Evolutionary conservation across 2,329 filamentous ascomycete genomes (phyloP), one percentile per base, ranked within the genome.

Genomic region (Aurifilum marmelostoma): DNA sequence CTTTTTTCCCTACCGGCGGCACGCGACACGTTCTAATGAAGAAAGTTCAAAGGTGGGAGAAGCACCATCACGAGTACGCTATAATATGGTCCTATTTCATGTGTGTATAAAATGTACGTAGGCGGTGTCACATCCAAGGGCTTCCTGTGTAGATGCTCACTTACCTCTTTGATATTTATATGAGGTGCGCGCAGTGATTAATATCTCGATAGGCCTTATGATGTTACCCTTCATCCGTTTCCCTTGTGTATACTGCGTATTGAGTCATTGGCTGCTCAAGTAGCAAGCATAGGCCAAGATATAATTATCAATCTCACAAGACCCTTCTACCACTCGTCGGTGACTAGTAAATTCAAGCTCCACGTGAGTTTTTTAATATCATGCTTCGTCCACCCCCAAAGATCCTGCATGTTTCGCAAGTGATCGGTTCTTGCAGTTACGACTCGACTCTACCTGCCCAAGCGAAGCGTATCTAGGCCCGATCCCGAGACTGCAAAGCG

Each of bases 1-100:
- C 6, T 47, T 47, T 18, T 47, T 39, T 47, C 9, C 43, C 21
- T n/a, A 43, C 12, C 29, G 58, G 43, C 41, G 41, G 60, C 41
- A 58, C 32, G 37, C 63, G 34, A 61, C 59, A 69, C 52, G 32
- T 43, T 41, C 37, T 70, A 29, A 65, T 68, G 27, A 39, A 61
- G 24, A 54, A 29, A 54, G 39, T 39, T 65, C 63, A 61, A 41
- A 47, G 24, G 43, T 14, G 37, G 43, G 47, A 61, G 39, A 41
- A 29, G 24, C 27, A 66, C 18, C 47, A 61, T n/a, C n/a, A n/a
- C n/a, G n/a, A n/a, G n/a, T n/a, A n/a, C n/a, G n/a, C n/a, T n/a
- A n/a, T n/a, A n/a, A n/a, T n/a, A n/a, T n/a, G n/a, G n/a, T n/a
- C n/a, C n/a, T n/a, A n/a, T n/a, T n/a, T n/a, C n/a, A 11, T 70